Base-by-base conservation (phyloP, 441 rosid species). In the Jatropha multifida region DNA sequence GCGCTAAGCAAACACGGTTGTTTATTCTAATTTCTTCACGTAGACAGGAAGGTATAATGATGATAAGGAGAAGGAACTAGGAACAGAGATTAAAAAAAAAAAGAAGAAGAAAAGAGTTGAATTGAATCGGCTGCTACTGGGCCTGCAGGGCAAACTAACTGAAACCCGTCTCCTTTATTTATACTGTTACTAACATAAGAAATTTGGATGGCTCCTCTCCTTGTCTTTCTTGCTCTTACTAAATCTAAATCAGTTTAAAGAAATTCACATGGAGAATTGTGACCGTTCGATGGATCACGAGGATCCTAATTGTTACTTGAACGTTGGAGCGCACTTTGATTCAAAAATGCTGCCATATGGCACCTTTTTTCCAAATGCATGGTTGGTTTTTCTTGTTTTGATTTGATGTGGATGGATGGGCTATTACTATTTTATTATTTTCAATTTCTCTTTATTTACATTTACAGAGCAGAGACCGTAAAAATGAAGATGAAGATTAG, bases 251-350 rank as follows among this genome's bases (percentile, higher is more conserved):
- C 74, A 68, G 84, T 61, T 82, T 89, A 82, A 92, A 90, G 90
- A 80, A 75, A 65, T 78, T 92, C 97, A 89, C 96, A 90, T 90
- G 98, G 81, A 77, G 81, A 84, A 81, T 87, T 86, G 83, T 81
- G 90, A 90, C 96, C 94, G 92, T 89, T 89, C 65, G 90, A 86
- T 87, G 78, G 26, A 78, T 94, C 96, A 92, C 97, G 95, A 69
- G 96, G 76, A 74, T 84, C 83, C 89, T 80, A 74, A 65, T 73
- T 75, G 44, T 52, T 73, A 64, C 76, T 78, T 78, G 89, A 90
- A 88, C 88, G 90, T 89, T 91, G 98, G 98, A 92, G 98, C 96
- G 96, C 92, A 84, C 78, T 77, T 60, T 65, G 79, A 75, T 94
- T 92, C 85, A 90, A 89, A 85, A 69, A 46, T 61, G 46, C 58